Base-by-base conservation (phyloP, 1,284 basidiomycete genomes). In the Golubevia sp. region DNA sequence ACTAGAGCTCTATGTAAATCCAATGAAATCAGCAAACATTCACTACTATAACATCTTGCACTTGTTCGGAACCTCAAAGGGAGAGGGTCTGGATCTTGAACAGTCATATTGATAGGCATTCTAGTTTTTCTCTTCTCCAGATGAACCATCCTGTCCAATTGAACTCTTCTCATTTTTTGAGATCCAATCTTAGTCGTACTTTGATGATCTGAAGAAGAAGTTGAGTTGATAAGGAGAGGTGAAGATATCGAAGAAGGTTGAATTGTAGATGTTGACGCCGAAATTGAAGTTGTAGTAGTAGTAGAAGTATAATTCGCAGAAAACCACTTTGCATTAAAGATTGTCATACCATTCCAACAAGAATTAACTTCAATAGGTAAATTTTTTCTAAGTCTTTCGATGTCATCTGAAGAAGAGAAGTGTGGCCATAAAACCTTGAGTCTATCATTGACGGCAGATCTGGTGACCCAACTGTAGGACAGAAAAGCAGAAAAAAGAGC, bases 311-410 rank as follows among this genome's bases (percentile, higher is more conserved):
- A 68, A 2, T 84, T 85, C 44, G 67, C 73, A 2, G 87, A 76
- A 62, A 88, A 77, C 27, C 87, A 86, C 53, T 85, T 86, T 0
- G 88, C 85, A 20, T 77, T 70, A 70, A 89, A 87, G 0, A 85
- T 86, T 50, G 86, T 85, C 61, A 88, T 87, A 25, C 89, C 89
- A 75, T 89, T 89, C 89, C 89, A 89, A 79, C 88, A 89, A 0
- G 86, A 75, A 56, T 87, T 86, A 3, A 88, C 88, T 7, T 86
- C 85, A n/a, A 87, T 86, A 1, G 87, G 86, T 38, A 85, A 79
- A 30, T 86, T 86, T 0, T 58, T 34, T 13, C 57, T 60, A 52
- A 79, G 27, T 64, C 62, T 59, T 79, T 78, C 63, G 86, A 83
- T n/a, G 27, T 85, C 78, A 67, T 76, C 56, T 77, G 66, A 67